Evolutionary conservation across 345 rosid genomes (phyloP).

Genomic region (Citrus sp.): DNA sequence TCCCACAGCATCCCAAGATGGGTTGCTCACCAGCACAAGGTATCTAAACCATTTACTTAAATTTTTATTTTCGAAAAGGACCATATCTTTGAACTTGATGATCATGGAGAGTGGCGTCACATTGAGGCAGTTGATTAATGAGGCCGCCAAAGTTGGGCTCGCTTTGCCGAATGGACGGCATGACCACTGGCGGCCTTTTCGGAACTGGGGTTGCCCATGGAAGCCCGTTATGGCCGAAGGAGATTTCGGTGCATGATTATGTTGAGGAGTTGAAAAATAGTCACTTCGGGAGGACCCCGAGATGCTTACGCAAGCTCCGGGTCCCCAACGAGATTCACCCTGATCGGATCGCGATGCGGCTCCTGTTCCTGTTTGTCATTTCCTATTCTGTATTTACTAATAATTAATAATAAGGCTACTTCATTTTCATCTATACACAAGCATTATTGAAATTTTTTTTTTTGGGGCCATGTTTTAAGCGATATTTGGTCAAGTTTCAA

Average conservation of each 20-base stretch:
- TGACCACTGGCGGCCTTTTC: conserved; percentile 69
- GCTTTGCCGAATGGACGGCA: conserved; percentile 71
- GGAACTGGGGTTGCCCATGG: conserved; percentile 67
- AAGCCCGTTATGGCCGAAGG: conserved; percentile 67
- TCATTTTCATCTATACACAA: too few species aligned
- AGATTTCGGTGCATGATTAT: conserved; percentile 69
- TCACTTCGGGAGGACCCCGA: conserved; percentile 42
- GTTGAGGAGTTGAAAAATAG: conserved; percentile 43
- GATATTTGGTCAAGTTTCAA: too few species aligned
- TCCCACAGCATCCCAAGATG: conserved; percentile 55
- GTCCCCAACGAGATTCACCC: conserved; percentile 22
- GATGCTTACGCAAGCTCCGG: conserved; percentile 49
- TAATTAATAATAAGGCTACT: too few species aligned
- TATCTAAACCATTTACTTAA: conserved; percentile 35
- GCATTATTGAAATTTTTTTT: too few species aligned
- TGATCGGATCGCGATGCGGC: conserved; percentile 45
- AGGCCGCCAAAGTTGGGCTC: conserved; percentile 53
- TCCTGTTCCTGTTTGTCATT: too few species aligned
- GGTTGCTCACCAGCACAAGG: conserved; percentile 69
- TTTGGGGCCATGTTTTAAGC: too few species aligned
- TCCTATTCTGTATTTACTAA: too few species aligned
- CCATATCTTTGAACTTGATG: conserved; percentile 13
- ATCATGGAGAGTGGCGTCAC: too few species aligned
- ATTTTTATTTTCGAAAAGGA: too few species aligned
- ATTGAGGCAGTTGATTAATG: conserved; percentile 40